Base-by-base conservation (phyloP, 2,329 filamentous ascomycete species). In the Didymella segeticola region DNA sequence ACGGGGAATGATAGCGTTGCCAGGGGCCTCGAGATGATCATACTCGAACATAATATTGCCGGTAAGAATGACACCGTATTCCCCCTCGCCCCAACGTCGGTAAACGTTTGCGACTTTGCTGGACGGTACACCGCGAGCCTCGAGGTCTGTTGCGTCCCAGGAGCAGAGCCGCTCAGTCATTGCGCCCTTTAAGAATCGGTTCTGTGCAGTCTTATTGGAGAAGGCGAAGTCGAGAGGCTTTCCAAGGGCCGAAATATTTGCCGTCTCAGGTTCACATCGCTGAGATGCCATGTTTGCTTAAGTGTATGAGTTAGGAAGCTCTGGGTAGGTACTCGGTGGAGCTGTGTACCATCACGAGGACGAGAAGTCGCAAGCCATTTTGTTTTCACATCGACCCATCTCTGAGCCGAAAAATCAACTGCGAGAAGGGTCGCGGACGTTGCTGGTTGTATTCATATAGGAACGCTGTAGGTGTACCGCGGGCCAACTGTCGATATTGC, bases 21-120 rank as follows among this genome's bases (percentile, higher is more conserved):
- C 85, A 79, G 43, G 77, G 66, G 58, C 80, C 37, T 73, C n/a
- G 79, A 83, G 54, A 86, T 83, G 69, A 86, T 85, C 83, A 57
- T 81, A 83, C 41, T 86, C 83, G 37, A 88, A 79, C 80, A 87
- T 85, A 54, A 87, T 76, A 69, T 89, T 89, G 36, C 86, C 86
- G 0, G 84, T 86, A 1, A 87, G 69, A 52, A 87, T 83, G 22
- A 84, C 80, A 11, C 70, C 71, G 19, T 64, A 64, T n/a, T 62
- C 62, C 11, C 70, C 71, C 38, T 71, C 64, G 2, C 86, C 86
- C 85, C 85, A 89, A 57, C 80, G 72, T 26, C 61, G 56, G 57
- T 75, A 75, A 41, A 79, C 76, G 71, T 89, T 89, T 31, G 85
- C 74, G 46, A 81, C 82, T 47, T 81, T 75, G 57, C 80, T 77